phyloP scores from a whole-genome alignment of 331 rosid species.

The Stylosanthes scabra region DNA sequence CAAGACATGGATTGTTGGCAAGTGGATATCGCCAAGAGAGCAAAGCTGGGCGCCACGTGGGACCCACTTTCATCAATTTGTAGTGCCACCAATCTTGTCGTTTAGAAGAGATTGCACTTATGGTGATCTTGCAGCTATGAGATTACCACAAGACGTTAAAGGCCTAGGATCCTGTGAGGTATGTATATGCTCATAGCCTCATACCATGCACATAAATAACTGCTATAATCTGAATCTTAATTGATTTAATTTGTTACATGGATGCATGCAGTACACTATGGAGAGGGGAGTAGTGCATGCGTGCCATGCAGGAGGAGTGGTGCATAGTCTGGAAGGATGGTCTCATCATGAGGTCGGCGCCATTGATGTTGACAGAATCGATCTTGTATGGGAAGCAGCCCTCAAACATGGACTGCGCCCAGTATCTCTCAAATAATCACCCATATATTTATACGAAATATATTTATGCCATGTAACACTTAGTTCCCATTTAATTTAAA shows the following conservation, averaged over 20 bases:
- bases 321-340: conserved; percentile 92
- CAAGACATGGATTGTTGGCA: conserved; percentile 98
- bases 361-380: conserved; percentile 84
- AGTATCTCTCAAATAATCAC: conserved; percentile 38
- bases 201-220: too few relatives aligned
- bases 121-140: conserved; percentile 97
- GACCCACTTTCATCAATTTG: conserved; percentile 94
- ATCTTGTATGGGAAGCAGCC: conserved; percentile 93
- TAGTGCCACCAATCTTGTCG: conserved; percentile 84
- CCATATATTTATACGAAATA: too few relatives aligned
- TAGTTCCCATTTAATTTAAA: not conserved
- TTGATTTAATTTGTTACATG: conserved; percentile 6
- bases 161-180: conserved; percentile 94
- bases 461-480: too few relatives aligned
- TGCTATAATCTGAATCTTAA: too few relatives aligned
- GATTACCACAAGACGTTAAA: conserved; percentile 77
- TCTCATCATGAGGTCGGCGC: conserved; percentile 97
- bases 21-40: conserved; percentile 93
- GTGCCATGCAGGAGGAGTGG: conserved; percentile 98
- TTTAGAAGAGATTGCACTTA: conserved; percentile 91
- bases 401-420: conserved; percentile 84
- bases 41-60: conserved; percentile 94
- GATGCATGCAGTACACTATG: conserved; percentile 80
- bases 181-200: too few relatives aligned
- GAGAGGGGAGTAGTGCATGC: conserved; percentile 96